Percentiles rank a stretch among this genome's conserved stretches.
Evolutionary conservation across 257 asterid species (phyloP).

Genomic region (Jasminum sambac): DNA sequence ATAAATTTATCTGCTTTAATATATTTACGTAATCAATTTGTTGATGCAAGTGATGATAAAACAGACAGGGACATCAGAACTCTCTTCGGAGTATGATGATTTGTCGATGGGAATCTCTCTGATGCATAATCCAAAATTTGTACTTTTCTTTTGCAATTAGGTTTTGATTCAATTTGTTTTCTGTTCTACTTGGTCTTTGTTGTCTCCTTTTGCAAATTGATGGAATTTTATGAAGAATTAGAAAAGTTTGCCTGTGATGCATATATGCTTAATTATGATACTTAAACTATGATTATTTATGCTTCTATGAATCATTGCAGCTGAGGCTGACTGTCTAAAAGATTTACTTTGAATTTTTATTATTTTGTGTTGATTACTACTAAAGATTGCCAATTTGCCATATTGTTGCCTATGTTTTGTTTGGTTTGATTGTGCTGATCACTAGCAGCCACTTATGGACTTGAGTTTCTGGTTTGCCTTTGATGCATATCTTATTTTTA

Average conservation of each 20-base stretch:
- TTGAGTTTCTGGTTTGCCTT: background rate
- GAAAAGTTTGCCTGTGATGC: background rate
- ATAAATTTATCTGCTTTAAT: background rate
- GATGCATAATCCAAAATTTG: slow-evolving; percentile 29
- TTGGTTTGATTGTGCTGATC: background rate
- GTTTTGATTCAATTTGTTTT: background rate
- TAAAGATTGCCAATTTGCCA: too few species aligned
- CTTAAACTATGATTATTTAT: background rate
- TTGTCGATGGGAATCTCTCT: slow-evolving; percentile 65
- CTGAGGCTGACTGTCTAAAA: background rate
- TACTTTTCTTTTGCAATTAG: background rate
- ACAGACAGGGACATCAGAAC: slow-evolving; percentile 66
- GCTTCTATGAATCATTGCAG: slow-evolving; percentile 2
- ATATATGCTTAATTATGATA: background rate
- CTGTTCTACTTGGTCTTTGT: too few species aligned
- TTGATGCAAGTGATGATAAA: slow-evolving; percentile 43
- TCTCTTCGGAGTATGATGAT: slow-evolving; percentile 36
- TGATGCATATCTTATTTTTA: background rate
- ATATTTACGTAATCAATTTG: background rate
- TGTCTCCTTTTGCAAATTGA: background rate
- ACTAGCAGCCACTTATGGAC: background rate
- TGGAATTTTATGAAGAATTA: background rate
- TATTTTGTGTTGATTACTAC: too few species aligned
- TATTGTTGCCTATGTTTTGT: background rate
- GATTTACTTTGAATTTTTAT: background rate